Conservation (phyloP, 345 rosid species). For the Theobroma cacao region DNA sequence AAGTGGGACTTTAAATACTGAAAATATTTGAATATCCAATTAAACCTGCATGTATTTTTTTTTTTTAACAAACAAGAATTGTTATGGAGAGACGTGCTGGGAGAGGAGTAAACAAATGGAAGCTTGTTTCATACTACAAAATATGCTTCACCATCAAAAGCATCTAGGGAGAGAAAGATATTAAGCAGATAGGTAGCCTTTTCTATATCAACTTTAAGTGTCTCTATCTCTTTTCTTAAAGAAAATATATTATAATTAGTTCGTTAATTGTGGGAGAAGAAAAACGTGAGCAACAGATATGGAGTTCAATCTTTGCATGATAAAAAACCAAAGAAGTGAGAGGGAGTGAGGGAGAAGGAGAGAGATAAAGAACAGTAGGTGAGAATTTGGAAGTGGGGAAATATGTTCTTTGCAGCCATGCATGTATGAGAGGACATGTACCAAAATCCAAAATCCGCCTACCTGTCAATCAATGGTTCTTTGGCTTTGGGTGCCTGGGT, state of each 20-base stretch:
- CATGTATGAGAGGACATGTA: constrained; percentile 11
- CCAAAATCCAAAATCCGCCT: not conserved
- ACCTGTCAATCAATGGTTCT: constrained; percentile 10
- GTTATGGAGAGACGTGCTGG: constrained; percentile 3
- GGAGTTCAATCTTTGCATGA: too few relatives aligned
- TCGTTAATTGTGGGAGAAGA: not conserved
- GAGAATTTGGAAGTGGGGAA: not conserved
- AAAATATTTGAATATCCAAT: constrained; percentile 17
- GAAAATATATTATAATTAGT: not conserved
- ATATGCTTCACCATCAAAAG: constrained; percentile 13
- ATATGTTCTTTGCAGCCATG: not conserved
- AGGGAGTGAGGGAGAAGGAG: too few relatives aligned
- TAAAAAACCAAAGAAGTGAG: too few relatives aligned
- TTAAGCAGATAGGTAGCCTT: constrained; percentile 12
- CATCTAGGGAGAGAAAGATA: constrained; percentile 16
- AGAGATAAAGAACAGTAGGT: not conserved
- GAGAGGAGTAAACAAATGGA: constrained; percentile 19
- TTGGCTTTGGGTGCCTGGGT: not conserved
- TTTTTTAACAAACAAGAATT: constrained; percentile 3
- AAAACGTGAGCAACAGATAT: too few relatives aligned
- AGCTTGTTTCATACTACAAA: constrained; percentile 35
- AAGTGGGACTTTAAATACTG: constrained; percentile 16
- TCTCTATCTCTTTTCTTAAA: not conserved
- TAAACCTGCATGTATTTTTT: not conserved
- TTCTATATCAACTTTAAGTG: constrained; percentile 9